Base-by-base conservation (phyloP, 139 green algal species). In the Chlamydomonas schloesseri region DNA sequence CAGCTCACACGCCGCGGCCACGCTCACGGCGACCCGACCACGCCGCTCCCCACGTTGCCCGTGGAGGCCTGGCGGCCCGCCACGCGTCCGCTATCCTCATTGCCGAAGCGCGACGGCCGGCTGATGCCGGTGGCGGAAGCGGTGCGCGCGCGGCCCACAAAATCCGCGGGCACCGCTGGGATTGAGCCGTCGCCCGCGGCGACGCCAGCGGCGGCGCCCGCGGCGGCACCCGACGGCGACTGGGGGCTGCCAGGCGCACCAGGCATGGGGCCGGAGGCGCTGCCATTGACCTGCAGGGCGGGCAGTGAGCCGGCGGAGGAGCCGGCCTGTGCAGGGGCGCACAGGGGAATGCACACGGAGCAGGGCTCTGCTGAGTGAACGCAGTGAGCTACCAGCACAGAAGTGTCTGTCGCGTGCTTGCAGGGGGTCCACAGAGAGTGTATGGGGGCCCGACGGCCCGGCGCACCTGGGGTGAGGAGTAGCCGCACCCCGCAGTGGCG, bases 111-210 rank as follows among this genome's bases (percentile, higher is more conserved):
- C 28, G 58, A 73, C 23, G 76, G 76, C 18, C 76, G 76, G 60
- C 34, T 83, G 76, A 83, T 83, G 60, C 76, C 76, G 28, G 76
- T 83, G 36, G 76, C 76, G 6, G 76, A 83, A 29, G 76, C 76
- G 28, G 76, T 83, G 62, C 76, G 76, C 14, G 76, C 76, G 37
- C 76, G 76, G 28, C 76, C 60, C 11, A 73, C 36, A 18, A 26
- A 64, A 6, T 83, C 76, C 3, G 53, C 69, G 42, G 60, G 53
- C 1, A 83, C 76, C 36, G 73, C 76, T 0, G 76, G 76, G 0
- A 62, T 60, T 2, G 76, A 83, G 36, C 6, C 5, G 42, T 50
- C n/a, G n/a, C n/a, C n/a, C n/a, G n/a, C n/a, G n/a, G n/a, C n/a
- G n/a, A n/a, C n/a, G n/a, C n/a, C n/a, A n/a, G n/a, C n/a, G n/a